Evolutionary conservation across 768 basidiomycete species (phyloP).

Genomic region (Tricholoma terreum): DNA sequence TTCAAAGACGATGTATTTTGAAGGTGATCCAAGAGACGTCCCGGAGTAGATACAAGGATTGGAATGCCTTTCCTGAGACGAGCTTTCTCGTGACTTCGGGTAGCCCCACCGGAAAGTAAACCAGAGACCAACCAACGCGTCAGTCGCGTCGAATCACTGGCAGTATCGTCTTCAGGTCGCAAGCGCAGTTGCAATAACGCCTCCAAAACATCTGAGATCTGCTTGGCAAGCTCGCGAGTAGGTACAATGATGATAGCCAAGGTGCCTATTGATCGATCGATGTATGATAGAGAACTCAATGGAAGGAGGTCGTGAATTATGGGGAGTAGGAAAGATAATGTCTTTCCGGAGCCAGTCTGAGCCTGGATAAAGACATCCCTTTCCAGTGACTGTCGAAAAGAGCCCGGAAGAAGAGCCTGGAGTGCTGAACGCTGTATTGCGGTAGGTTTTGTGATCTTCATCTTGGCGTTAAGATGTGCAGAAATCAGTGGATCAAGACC

Average conservation of each 20-base stretch:
- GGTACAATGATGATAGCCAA: constrained; percentile 93
- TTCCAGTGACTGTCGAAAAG: constrained; percentile 33
- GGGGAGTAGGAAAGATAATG: constrained; percentile 87
- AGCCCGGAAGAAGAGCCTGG: constrained; percentile 40
- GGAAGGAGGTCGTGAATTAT: constrained; percentile 94
- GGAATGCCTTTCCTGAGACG: constrained; percentile 92
- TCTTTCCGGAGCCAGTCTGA: constrained; percentile 97
- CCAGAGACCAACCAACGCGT: constrained; percentile 95
- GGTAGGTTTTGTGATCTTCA: constrained; percentile 83
- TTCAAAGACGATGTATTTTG: constrained; percentile 94
- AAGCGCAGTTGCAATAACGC: constrained; percentile 73
- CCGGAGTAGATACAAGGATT: constrained; percentile 94
- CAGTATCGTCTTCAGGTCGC: constrained; percentile 51
- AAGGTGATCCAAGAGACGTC: constrained; percentile 91
- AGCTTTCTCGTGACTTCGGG: constrained; percentile 93
- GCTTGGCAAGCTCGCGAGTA: constrained; percentile 93
- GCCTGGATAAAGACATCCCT: constrained; percentile 92
- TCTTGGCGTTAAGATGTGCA: constrained; percentile 73
- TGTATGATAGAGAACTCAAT: constrained; percentile 84
- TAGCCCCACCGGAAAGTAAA: constrained; percentile 90
- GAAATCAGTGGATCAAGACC: constrained; percentile 81
- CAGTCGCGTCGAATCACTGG: constrained; percentile 46
- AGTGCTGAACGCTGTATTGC: constrained; percentile 86
- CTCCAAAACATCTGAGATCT: constrained; percentile 95
- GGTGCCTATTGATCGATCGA: constrained; percentile 93